Percentiles rank a stretch among this genome's conserved stretches.
Conservation (phyloP, 2,329 filamentous ascomycete genomes). For the Trichoderma simmonsii region DNA sequence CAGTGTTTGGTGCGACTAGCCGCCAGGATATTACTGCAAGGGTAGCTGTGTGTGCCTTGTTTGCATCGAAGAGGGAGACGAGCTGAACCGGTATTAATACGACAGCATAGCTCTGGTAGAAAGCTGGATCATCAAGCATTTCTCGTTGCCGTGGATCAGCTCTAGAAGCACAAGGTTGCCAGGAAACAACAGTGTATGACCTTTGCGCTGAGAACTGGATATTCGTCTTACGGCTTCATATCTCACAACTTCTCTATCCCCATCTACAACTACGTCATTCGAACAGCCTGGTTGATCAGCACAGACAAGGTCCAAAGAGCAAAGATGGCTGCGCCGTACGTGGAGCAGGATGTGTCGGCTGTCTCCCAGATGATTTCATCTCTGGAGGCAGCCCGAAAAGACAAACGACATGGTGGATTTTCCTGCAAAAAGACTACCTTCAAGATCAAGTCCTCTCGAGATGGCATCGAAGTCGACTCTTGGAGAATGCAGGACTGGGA, state of each 20-base stretch:
- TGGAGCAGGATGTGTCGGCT: conserved; percentile 65
- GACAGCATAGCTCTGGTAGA: neutral
- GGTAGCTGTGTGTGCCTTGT: conserved; percentile 1
- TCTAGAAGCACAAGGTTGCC: neutral
- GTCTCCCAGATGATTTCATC: conserved; percentile 62
- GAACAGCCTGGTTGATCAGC: neutral
- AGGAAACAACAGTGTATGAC: neutral
- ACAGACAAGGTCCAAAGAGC: neutral
- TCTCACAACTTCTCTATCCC: neutral
- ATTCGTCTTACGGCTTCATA: neutral
- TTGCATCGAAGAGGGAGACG: neutral
- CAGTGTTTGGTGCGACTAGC: conserved; percentile 9
- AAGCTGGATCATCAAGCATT: neutral
- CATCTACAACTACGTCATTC: neutral
- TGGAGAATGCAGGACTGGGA: conserved; percentile 96
- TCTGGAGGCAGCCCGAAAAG: conserved; percentile 57
- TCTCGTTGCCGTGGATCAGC: neutral
- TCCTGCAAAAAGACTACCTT: conserved; percentile 81
- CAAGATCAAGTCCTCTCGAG: conserved; percentile 58
- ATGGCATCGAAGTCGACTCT: conserved; percentile 71
- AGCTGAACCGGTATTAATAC: neutral
- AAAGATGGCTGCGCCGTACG: conserved; percentile 53
- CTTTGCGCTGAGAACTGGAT: neutral
- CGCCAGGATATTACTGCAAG: neutral
- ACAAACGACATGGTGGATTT: conserved; percentile 58